Evolutionary conservation across 768 basidiomycete genomes (phyloP), one percentile per base, ranked within the genome.

Genomic region (Tricholoma terreum): DNA sequence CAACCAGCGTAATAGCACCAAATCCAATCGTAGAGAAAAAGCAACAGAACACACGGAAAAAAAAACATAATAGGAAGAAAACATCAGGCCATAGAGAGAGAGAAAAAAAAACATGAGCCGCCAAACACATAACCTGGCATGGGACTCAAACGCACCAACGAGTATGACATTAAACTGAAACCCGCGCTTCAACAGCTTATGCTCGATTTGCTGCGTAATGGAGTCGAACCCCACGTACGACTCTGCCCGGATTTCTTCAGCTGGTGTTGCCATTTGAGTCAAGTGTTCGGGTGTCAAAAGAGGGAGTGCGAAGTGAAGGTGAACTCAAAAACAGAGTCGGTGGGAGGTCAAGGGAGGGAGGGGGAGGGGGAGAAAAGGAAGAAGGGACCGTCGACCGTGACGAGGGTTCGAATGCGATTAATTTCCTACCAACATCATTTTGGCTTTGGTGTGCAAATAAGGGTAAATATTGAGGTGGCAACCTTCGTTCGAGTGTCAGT

Each of bases 111-210:
- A 6, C 42, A 54, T 7, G 31, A 24, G 21, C 2, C 2, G 24
- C 12, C 31, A 12, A 42, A 17, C 42, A 38, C 35, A 6, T 17
- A 50, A 35, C 31, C 14, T 12, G 22, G 49, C 54, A 21, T 8
- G 17, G 50, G 21, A 40, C 19, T 57, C 42, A 27, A 48, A 83
- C 89, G 67, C 63, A 95, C 95, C 96, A 65, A 89, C 96, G 60
- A 93, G 90, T 69, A 98, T 98, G 59, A 97, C 90, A 69, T 98
- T 98, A 85, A 98, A 98, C 80, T 98, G 93, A 82, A 98, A 98
- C 59, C 96, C 96, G 61, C 96, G 87, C 79, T 98, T 98, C 78
- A 98, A 84, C 62, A 98, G 89, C 84, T 98, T 98, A 83, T 95
- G 91, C 81, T 99, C 96, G 65, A 98, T 98, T 76, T 98, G 96